Percentiles rank a stretch among this genome's conserved stretches.
Evolutionary conservation across 805 yeast species (phyloP).

Genomic region (Candida namnaoensis): DNA sequence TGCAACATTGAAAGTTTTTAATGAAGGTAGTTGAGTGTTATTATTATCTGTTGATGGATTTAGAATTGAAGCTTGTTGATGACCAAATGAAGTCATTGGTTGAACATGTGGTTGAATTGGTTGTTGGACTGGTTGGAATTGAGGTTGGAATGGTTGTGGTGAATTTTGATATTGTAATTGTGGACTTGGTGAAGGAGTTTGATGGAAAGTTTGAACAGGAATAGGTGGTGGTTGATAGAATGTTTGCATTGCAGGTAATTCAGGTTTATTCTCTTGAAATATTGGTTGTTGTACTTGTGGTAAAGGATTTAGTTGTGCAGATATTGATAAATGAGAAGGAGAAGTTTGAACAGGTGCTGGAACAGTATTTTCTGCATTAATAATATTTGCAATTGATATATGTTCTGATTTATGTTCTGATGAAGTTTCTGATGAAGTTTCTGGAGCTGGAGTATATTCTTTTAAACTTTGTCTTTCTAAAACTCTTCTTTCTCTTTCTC

Average conservation of each 20-base stretch:
- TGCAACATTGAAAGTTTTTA: no score
- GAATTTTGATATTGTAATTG: constrained; percentile 1
- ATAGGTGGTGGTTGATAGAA: no score
- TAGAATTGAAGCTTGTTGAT: constrained; percentile 1
- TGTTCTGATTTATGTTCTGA: background rate
- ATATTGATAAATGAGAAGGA: background rate
- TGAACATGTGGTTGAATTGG: constrained; percentile 1
- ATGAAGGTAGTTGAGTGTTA: no score
- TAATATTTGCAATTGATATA: no score
- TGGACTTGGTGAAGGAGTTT: background rate
- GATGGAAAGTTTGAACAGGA: no score
- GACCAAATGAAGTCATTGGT: background rate
- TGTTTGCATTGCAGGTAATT: no score
- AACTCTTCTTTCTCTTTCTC: constrained; percentile 14
- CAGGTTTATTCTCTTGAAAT: no score
- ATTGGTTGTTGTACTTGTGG: background rate
- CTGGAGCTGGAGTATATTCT: background rate
- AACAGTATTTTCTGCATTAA: no score
- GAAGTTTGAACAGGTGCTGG: no score
- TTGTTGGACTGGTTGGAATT: background rate
- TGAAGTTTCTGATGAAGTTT: no score
- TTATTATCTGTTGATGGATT: background rate
- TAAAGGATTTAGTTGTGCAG: background rate
- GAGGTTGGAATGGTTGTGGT: background rate
- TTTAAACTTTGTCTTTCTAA: constrained; percentile 6